A percentile compares a stretch with the other conserved stretches of the same genome.
Evolutionary conservation across 768 basidiomycete species (phyloP).

Genomic region (Lactarius deliciosus): DNA sequence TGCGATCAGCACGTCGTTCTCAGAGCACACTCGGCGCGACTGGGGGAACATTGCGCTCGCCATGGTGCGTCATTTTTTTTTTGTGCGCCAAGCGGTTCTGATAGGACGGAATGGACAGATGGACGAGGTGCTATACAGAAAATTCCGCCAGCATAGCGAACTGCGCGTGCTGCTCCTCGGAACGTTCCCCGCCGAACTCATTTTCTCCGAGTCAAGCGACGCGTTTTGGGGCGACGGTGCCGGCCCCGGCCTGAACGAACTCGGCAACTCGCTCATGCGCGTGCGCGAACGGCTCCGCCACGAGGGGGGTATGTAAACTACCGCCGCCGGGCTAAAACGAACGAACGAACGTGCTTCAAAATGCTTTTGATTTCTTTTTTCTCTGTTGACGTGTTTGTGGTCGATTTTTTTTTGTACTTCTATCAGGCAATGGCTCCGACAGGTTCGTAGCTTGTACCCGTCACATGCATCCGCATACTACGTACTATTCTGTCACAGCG

Average conservation of each 20-base stretch:
- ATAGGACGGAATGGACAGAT: conserved; percentile 43
- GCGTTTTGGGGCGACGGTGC: conserved; percentile 67
- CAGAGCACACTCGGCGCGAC: conserved; percentile 46
- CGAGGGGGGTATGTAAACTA: conserved; percentile 29
- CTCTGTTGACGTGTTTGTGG: not conserved
- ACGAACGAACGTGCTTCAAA: not conserved
- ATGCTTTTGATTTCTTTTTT: conserved; percentile 4
- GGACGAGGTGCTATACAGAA: conserved; percentile 64
- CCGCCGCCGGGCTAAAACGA: not conserved
- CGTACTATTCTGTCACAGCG: conserved; percentile 1
- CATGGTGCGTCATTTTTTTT: conserved; percentile 42
- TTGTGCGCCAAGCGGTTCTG: not conserved
- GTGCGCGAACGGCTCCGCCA: conserved; percentile 50
- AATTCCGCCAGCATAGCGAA: conserved; percentile 69
- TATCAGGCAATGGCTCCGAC: conserved; percentile 10
- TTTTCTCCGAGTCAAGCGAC: conserved; percentile 57
- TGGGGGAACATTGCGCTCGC: conserved; percentile 56
- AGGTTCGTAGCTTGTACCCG: conserved; percentile 1
- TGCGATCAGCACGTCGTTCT: conserved; percentile 35
- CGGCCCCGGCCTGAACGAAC: conserved; percentile 56
- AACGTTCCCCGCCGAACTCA: conserved; percentile 46
- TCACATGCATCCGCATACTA: not conserved
- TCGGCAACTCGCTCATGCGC: conserved; percentile 58
- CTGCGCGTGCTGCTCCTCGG: conserved; percentile 53
- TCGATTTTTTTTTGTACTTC: not conserved